Evolutionary conservation across 1,139 yeast genomes (phyloP).

Genomic region (Nakaseomyces glabratus): DNA sequence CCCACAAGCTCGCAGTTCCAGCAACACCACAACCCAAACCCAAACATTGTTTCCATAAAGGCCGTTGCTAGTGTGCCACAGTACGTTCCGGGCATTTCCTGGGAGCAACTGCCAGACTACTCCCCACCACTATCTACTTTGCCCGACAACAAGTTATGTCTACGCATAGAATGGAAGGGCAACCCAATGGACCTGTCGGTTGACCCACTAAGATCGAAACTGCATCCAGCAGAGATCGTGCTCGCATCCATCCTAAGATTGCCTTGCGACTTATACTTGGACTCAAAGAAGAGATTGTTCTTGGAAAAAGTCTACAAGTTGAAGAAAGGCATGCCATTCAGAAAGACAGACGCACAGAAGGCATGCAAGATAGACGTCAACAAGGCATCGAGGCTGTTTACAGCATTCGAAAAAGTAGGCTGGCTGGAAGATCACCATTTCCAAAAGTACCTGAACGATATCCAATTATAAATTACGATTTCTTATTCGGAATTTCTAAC

Average conservation of each 20-base stretch:
- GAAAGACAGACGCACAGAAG: conserved; percentile 96
- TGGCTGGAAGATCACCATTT: conserved; percentile 83
- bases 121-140: conserved; percentile 60
- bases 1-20: conserved; percentile 9
- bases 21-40: conserved; percentile 7
- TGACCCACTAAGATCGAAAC: conserved; percentile 61
- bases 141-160: conserved; percentile 55
- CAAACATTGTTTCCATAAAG: conserved; percentile 6
- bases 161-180: conserved; percentile 95
- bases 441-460: conserved; percentile 37
- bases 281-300: conserved; percentile 84
- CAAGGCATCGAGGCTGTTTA: conserved; percentile 85
- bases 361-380: conserved; percentile 96
- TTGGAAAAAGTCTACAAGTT: conserved; percentile 77
- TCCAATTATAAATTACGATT: conserved; percentile 15
- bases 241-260: conserved; percentile 83
- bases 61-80: conserved; percentile 15
- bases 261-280: conserved; percentile 80
- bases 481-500: not conserved
- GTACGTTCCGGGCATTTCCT: conserved; percentile 41
- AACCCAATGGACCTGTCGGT: conserved; percentile 83
- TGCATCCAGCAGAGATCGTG: conserved; percentile 88
- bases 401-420: conserved; percentile 90
- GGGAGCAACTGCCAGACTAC: conserved; percentile 55
- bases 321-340: conserved; percentile 69